These are phyloP conservation scores for Torulaspora franciscae DNA, from an alignment of 805 yeast species.

Conservation along the genomic window DNA sequence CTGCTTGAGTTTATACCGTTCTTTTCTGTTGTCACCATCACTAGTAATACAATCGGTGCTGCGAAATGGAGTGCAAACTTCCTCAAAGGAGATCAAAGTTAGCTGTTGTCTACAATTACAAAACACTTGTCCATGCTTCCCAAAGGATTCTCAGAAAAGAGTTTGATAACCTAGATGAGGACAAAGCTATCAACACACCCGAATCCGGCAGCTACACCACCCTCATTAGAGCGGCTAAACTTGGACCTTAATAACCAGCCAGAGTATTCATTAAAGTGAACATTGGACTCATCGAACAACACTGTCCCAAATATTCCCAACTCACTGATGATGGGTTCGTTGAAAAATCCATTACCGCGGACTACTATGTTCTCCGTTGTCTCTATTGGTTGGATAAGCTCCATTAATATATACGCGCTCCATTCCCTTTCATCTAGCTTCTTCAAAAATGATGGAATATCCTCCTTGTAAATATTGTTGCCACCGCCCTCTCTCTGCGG, in stretches of 20 bases:
- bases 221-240: slow-evolving; percentile 83
- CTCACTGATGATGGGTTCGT: slow-evolving; percentile 83
- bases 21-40: slow-evolving; percentile 48
- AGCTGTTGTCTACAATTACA: neutral
- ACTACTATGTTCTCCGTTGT: slow-evolving; percentile 62
- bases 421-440: slow-evolving; percentile 62
- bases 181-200: slow-evolving; percentile 90
- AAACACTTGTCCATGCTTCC: neutral
- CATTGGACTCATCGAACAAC: slow-evolving; percentile 62
- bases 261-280: slow-evolving; percentile 58
- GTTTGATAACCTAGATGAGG: slow-evolving; percentile 10
- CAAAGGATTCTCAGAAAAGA: neutral
- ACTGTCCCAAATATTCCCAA: slow-evolving; percentile 86
- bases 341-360: slow-evolving; percentile 54
- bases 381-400: slow-evolving; percentile 71
- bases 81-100: slow-evolving; percentile 22
- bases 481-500: slow-evolving; percentile 99
- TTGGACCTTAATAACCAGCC: slow-evolving; percentile 90
- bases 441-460: slow-evolving; percentile 70
- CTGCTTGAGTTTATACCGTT: slow-evolving; percentile 52
- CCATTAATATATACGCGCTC: slow-evolving; percentile 93
- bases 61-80: slow-evolving; percentile 57
- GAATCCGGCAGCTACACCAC: slow-evolving; percentile 98
- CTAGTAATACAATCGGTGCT: slow-evolving; percentile 57
- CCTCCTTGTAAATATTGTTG: slow-evolving; percentile 81